Evolutionary conservation across 140 eudicot species (phyloP), one percentile per base, ranked within the genome.

Genomic region (Flaveria floridana): DNA sequence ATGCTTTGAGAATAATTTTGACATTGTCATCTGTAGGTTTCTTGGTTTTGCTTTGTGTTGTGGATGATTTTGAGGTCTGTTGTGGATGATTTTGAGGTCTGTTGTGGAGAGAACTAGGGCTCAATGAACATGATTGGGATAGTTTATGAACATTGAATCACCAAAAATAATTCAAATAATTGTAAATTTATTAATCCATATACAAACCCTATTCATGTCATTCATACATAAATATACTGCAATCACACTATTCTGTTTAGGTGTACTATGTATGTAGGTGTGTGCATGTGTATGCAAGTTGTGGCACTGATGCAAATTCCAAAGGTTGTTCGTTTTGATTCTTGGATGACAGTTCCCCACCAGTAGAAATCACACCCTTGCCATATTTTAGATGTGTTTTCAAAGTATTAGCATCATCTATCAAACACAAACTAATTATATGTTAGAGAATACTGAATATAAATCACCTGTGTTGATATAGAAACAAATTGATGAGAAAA

Each of bases 301-400:
- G 57, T 79, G 61, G 21, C 73, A 74, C 70, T 67, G 80, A 76
- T 85, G 87, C 65, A 67, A 81, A 34, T 79, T 77, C 96, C 90
- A 89, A 20, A 86, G 76, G 11, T 83, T 83, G 1, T 86, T 74
- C 15, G 86, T 83, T 68, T 64, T 58, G 46, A 71, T 89, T 89
- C 81, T 87, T 88, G 15, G 73, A 80, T 37, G 86, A 82, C 41
- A 85, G 79, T 28, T 74, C 79, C 77, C 56, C 78, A 58, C 95
- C 97, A 74, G 89, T 80, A 79, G 87, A 92, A 25, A 92, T 82
- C 51, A 86, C 92, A 58, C 86, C 86, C 72, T 82, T 84, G 67
- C 88, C 86, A 61, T 84, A 86, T 14, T 80, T 82, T 23, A 92
- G 92, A 84, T 92, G 89, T 8, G 84, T 37, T 18, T 79, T 73